Percentiles rank a stretch among this genome's conserved stretches.
These are phyloP conservation scores for Coelastrella sp. DNA, from an alignment of 139 green algal genomes.

Conservation along the genomic window DNA sequence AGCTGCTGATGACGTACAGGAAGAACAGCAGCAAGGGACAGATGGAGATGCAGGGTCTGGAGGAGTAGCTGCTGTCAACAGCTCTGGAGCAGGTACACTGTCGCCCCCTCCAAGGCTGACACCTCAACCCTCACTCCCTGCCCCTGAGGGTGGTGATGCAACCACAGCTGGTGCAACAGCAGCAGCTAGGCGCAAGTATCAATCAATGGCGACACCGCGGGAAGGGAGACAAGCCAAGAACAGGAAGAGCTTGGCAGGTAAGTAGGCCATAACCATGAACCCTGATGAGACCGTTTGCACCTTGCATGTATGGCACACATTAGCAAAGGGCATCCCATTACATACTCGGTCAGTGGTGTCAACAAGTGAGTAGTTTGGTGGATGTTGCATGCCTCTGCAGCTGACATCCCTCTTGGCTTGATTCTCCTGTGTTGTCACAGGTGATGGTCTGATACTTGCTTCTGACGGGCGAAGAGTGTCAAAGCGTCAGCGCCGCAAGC, in stretches of 20 bases:
- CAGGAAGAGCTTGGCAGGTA: conserved; percentile 45
- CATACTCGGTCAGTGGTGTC: too few species aligned
- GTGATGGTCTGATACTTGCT: conserved; percentile 23
- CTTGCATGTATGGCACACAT: background rate
- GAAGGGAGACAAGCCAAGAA: conserved; percentile 31
- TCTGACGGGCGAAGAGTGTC: conserved; percentile 28
- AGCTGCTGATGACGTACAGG: background rate
- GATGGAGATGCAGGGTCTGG: background rate
- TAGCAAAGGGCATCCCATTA: too few species aligned
- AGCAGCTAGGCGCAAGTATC: conserved; percentile 5
- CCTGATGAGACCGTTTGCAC: background rate
- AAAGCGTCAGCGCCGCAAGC: conserved; percentile 5
- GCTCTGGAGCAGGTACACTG: background rate
- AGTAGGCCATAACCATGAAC: background rate
- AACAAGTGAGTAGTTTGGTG: too few species aligned
- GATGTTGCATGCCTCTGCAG: background rate
- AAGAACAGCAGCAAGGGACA: background rate
- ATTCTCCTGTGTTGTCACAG: too few species aligned
- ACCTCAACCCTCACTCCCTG: background rate
- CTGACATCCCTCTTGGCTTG: background rate
- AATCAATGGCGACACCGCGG: conserved; percentile 8
- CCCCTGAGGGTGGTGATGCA: background rate
- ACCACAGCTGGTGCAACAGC: conserved; percentile 3
- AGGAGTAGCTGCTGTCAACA: background rate
- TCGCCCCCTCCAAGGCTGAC: conserved; percentile 17